phyloP scores from a whole-genome alignment of 2,329 filamentous ascomycete genomes.

The Scopulariopsis brevicaulis region DNA sequence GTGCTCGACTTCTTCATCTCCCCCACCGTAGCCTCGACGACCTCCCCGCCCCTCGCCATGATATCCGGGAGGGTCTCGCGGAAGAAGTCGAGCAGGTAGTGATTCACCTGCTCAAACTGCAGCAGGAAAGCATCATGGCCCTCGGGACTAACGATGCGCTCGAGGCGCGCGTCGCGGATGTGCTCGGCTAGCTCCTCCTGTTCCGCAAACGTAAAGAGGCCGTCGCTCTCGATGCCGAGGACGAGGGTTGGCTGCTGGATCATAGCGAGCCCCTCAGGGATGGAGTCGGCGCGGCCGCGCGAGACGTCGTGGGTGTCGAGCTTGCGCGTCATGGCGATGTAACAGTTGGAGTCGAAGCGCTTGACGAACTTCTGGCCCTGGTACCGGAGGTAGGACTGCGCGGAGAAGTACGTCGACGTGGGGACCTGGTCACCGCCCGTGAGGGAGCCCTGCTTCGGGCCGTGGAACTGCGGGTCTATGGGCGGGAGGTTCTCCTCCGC shows the following conservation, averaged over 20 bases:
- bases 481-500: slow-evolving; percentile 14
- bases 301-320: slow-evolving; percentile 95
- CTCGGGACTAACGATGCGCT: slow-evolving; percentile 86
- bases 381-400: slow-evolving; percentile 93
- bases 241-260: slow-evolving; percentile 87
- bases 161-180: slow-evolving; percentile 65
- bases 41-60: slow-evolving; percentile 51
- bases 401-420: slow-evolving; percentile 86
- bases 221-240: slow-evolving; percentile 89
- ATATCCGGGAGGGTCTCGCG: slow-evolving; percentile 76
- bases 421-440: slow-evolving; percentile 38
- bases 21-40: slow-evolving; percentile 33
- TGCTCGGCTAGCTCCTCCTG: slow-evolving; percentile 82
- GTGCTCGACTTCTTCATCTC: slow-evolving; percentile 75
- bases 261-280: slow-evolving; percentile 64
- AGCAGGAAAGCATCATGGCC: slow-evolving; percentile 94
- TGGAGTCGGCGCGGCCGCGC: slow-evolving; percentile 54
- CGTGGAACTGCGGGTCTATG: slow-evolving; percentile 61
- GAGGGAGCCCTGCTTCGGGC: slow-evolving; percentile 37
- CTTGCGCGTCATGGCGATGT: slow-evolving; percentile 97
- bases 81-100: slow-evolving; percentile 74
- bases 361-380: slow-evolving; percentile 95
- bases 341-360: slow-evolving; percentile 96
- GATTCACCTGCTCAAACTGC: slow-evolving; percentile 96
- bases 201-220: slow-evolving; percentile 93